A percentile compares a stretch with the other conserved stretches of the same genome.
phyloP scores from a whole-genome alignment of 306 rosid genomes.

The Mucuna pruriens region DNA sequence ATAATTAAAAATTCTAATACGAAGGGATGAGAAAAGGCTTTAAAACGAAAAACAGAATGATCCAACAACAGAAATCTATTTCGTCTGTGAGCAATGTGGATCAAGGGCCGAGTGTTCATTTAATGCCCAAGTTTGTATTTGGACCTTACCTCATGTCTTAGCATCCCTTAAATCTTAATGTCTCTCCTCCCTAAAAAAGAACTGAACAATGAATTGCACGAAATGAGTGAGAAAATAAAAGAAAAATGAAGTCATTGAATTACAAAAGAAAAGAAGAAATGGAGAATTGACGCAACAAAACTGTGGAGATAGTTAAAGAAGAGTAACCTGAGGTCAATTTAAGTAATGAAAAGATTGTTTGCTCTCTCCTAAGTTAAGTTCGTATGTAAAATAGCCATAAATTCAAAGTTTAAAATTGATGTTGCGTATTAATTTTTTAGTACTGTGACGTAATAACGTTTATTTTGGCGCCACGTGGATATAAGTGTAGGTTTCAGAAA shows the following conservation, averaged over 20 bases:
- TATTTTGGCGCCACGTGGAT: too few relatives aligned
- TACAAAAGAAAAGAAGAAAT: slow-evolving; percentile 4
- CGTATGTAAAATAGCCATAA: not conserved
- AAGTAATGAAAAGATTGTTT: not conserved
- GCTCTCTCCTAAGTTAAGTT: not conserved
- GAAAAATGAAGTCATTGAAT: not conserved
- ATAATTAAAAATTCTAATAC: too few relatives aligned
- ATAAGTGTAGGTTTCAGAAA: too few relatives aligned
- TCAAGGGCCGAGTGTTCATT: not conserved
- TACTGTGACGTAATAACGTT: too few relatives aligned
- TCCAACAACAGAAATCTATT: not conserved
- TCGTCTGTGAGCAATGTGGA: not conserved
- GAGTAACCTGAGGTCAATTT: not conserved
- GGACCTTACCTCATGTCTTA: not conserved
- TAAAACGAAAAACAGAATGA: not conserved
- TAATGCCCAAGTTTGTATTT: not conserved
- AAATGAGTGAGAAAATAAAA: not conserved
- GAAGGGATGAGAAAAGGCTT: too few relatives aligned
- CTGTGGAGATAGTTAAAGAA: not conserved
- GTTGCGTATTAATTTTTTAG: too few relatives aligned
- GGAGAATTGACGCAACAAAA: not conserved
- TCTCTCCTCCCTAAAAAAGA: not conserved
- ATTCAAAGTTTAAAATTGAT: slow-evolving; percentile 2
- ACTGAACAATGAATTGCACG: not conserved
- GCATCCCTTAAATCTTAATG: not conserved